Conservation (phyloP, 441 rosid species). For the Raphanus hybrid region DNA sequence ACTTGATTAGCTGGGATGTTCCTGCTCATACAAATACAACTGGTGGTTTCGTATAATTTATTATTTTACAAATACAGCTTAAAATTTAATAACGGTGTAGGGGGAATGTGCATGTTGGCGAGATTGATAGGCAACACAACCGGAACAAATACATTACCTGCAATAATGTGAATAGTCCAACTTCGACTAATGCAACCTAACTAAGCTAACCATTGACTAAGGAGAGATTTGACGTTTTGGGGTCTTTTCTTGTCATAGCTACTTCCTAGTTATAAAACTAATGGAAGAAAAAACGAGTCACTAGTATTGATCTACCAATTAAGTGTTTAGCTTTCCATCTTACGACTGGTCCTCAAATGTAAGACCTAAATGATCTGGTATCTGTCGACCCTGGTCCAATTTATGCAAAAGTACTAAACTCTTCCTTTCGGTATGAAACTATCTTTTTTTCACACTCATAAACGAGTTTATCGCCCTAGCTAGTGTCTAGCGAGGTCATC, state of each 20-base stretch:
- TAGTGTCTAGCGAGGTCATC: neutral
- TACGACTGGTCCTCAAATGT: too few relatives aligned
- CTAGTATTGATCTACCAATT: constrained; percentile 1
- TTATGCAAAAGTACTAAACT: too few relatives aligned
- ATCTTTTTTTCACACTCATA: too few relatives aligned
- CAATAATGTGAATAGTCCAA: neutral
- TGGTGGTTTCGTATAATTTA: neutral
- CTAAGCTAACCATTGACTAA: neutral
- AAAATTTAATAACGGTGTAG: neutral
- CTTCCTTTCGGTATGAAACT: too few relatives aligned
- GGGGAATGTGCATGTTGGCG: constrained; percentile 4
- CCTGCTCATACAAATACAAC: neutral
- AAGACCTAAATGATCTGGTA: too few relatives aligned
- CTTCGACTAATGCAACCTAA: constrained; percentile 5
- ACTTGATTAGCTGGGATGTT: constrained; percentile 41
- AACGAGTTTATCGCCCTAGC: too few relatives aligned
- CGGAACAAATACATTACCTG: neutral
- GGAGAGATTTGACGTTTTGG: neutral
- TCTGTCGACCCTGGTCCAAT: too few relatives aligned
- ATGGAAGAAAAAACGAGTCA: neutral
- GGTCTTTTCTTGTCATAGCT: neutral
- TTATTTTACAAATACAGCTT: neutral
- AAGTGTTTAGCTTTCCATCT: constrained; percentile 1
- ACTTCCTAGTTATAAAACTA: neutral
- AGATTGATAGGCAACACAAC: neutral